Evolutionary conservation across 495 filamentous ascomycete genomes (phyloP).

Genomic region (Penicillium cosmopolitanum): DNA sequence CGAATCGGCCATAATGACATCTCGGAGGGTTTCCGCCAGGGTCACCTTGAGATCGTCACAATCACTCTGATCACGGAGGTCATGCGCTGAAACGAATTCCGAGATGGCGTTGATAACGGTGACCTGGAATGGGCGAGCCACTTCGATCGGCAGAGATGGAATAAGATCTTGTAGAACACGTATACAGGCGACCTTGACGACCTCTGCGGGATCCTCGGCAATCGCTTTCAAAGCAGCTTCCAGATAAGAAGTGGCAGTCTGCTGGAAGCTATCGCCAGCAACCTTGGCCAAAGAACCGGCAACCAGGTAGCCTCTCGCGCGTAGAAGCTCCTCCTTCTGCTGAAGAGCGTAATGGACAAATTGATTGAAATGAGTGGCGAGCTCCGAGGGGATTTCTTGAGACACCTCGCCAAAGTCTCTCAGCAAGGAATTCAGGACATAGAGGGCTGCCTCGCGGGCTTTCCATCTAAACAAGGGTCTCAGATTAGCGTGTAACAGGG

Average conservation of each 20-base stretch:
- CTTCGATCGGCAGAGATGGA: conserved; percentile 54
- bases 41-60: conserved; percentile 90
- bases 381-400: conserved; percentile 63
- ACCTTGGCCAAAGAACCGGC: conserved; percentile 71
- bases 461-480: conserved; percentile 52
- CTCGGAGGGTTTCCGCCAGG: conserved; percentile 82
- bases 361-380: conserved; percentile 72
- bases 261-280: conserved; percentile 57
- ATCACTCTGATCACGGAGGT: conserved; percentile 79
- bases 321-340: conserved; percentile 66
- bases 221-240: conserved; percentile 77
- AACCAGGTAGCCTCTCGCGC: conserved; percentile 83
- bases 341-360: conserved; percentile 80
- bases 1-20: conserved; percentile 78
- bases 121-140: conserved; percentile 65
- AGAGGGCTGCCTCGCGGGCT: conserved; percentile 77
- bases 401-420: conserved; percentile 78
- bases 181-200: conserved; percentile 90
- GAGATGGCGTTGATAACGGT: conserved; percentile 77
- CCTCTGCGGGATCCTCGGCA: conserved; percentile 71
- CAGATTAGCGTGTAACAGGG: background rate
- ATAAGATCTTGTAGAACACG: conserved; percentile 86
- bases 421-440: conserved; percentile 76
- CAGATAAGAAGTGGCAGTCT: conserved; percentile 62
- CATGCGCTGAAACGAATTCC: conserved; percentile 74